These are phyloP conservation scores for Meripilus lineatus DNA, from an alignment of 1,284 basidiomycete genomes.

Conservation along the genomic window DNA sequence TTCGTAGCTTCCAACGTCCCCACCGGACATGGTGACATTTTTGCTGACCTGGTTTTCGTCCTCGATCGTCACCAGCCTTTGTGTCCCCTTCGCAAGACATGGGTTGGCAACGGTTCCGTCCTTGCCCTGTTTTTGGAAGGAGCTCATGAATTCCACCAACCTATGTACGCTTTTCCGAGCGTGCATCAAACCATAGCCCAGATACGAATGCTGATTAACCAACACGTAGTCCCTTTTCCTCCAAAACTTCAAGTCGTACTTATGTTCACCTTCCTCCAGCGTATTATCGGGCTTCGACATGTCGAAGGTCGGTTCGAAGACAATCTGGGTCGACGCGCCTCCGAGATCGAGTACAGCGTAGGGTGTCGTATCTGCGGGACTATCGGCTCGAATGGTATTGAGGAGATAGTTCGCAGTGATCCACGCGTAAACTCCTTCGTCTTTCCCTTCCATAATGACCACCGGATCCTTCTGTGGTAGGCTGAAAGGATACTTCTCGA, in stretches of 20 bases:
- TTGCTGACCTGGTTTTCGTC: constrained; percentile 40
- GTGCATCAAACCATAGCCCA: constrained; percentile 94
- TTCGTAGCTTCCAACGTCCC: constrained; percentile 77
- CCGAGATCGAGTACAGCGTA: constrained; percentile 96
- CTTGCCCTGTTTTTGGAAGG: constrained; percentile 33
- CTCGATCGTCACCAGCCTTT: constrained; percentile 65
- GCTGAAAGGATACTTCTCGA: constrained; percentile 70
- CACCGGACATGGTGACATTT: constrained; percentile 81
- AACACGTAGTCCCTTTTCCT: constrained; percentile 67
- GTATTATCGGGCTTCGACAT: constrained; percentile 36
- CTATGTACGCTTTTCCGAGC: constrained; percentile 85
- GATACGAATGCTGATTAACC: constrained; percentile 95
- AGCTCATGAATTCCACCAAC: constrained; percentile 84
- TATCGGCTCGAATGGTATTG: constrained; percentile 60
- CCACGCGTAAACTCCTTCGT: constrained; percentile 98
- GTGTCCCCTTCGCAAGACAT: constrained; percentile 72
- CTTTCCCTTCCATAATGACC: constrained; percentile 92
- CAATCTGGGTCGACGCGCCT: constrained; percentile 96
- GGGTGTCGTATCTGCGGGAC: constrained; percentile 48
- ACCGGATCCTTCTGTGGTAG: constrained; percentile 59
- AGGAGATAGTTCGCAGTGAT: constrained; percentile 96
- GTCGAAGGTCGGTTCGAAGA: constrained; percentile 83
- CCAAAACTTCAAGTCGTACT: constrained; percentile 81
- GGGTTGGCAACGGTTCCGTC: constrained; percentile 61
- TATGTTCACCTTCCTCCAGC: constrained; percentile 88